Evolutionary conservation across 2,329 filamentous ascomycete species (phyloP).

Genomic region (Fusarium camptoceras): DNA sequence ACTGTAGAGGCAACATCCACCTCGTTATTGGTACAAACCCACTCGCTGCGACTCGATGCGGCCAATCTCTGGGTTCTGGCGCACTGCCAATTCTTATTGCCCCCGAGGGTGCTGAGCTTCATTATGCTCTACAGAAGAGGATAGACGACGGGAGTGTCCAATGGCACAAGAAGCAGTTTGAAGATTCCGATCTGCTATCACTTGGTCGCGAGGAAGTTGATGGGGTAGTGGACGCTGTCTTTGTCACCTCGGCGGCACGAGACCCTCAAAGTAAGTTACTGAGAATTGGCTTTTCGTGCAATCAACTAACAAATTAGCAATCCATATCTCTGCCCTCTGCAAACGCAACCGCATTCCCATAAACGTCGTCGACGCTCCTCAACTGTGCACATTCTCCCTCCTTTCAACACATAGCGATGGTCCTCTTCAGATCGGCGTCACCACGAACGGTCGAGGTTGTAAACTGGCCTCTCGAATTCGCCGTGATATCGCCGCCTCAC

Average conservation of each 20-base stretch:
- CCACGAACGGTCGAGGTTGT: conserved; percentile 93
- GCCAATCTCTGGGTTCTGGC: conserved; percentile 83
- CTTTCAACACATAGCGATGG: conserved; percentile 91
- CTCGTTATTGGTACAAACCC: conserved; percentile 88
- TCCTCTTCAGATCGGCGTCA: conserved; percentile 93
- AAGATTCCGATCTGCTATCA: conserved; percentile 76
- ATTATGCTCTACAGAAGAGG: conserved; percentile 69
- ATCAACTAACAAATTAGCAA: conserved; percentile 55
- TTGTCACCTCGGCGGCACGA: conserved; percentile 75
- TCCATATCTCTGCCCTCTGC: conserved; percentile 80
- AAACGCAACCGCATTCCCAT: conserved; percentile 85
- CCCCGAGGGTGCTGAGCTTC: conserved; percentile 69
- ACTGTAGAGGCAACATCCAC: conserved; percentile 79
- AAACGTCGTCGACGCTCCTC: conserved; percentile 89
- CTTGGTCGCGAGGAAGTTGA: conserved; percentile 85
- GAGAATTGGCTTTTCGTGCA: neutral
- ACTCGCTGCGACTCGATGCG: conserved; percentile 85
- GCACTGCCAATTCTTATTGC: conserved; percentile 84
- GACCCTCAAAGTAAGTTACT: conserved; percentile 54
- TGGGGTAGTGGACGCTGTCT: conserved; percentile 87
- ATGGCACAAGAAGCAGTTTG: conserved; percentile 75
- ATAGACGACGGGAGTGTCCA: conserved; percentile 74
- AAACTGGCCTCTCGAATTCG: conserved; percentile 91
- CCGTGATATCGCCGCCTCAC: conserved; percentile 83
- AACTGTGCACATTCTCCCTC: conserved; percentile 89